Base-by-base conservation (phyloP, 2,329 filamentous ascomycete species). In the Aspergillus terreus region DNA sequence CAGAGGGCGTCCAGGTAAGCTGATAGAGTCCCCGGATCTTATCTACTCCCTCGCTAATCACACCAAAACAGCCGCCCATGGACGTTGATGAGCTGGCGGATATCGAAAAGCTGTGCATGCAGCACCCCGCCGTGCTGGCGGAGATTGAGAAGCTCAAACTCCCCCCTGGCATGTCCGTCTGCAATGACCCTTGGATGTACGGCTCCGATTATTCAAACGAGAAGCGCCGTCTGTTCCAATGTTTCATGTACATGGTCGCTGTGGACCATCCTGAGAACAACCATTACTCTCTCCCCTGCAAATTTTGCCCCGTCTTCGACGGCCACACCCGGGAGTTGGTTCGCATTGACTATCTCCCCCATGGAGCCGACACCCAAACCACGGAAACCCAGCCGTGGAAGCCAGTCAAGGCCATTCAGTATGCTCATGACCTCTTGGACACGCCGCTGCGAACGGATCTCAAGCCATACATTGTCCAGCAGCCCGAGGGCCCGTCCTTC, bases 121-220 rank as follows among this genome's bases (percentile, higher is more conserved):
- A 76, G 47, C 79, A 84, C 58, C 75, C 77, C 32, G 73, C 72
- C 2, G 82, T 85, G 3, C 71, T 80, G 58, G 79, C 78, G 12
- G 82, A 82, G 57, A 77, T 85, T 48, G 78, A 77, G 38, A 84
- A 84, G 62, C 63, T 85, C 51, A 67, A 83, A 52, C 70, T 85
- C 2, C 82, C 82, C 0, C 69, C 80, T 56, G 81, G 80, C 27
- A 75, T 81, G 2, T 75, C 76, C 2, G 73, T 85, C 23, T 78
- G 82, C 55, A 77, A 76, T 46, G 82, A 84, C 53, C 82, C 81
- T 1, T 90, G 87, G 87, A 88, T 88, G 44, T 90, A 90, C 58
- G 82, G 79, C 68, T 70, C 66, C 3, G 71, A 73, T 33, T 61
- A 62, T 35, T 55, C 61, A 4, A 71, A 71, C n/a, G 70, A 73